These are phyloP conservation scores for Termitomyces sp. DNA, from an alignment of 768 basidiomycete species.

Conservation along the genomic window DNA sequence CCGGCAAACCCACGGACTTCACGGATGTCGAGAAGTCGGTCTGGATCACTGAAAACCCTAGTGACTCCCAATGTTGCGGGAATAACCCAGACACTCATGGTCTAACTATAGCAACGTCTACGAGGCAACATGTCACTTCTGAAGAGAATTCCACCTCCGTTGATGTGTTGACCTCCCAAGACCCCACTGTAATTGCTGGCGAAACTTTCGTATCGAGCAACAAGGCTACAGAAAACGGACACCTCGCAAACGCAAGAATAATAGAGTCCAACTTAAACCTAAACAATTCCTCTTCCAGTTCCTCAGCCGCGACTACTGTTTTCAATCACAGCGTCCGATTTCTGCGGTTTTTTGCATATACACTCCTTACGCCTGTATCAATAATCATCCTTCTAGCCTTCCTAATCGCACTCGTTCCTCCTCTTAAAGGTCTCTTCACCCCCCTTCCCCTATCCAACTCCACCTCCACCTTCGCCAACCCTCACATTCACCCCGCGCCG, in stretches of 20 bases:
- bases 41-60: background rate
- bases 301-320: background rate
- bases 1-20: background rate
- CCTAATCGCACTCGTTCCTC: slow-evolving; percentile 41
- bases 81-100: background rate
- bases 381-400: slow-evolving; percentile 42
- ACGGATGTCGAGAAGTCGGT: slow-evolving; percentile 2
- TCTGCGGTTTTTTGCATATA: slow-evolving; percentile 19
- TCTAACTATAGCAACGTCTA: background rate
- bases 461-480: slow-evolving; percentile 14
- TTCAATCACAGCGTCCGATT: background rate
- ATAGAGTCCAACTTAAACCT: background rate
- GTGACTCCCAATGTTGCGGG: background rate
- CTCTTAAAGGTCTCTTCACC: slow-evolving; percentile 50
- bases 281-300: background rate
- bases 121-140: slow-evolving; percentile 17
- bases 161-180: slow-evolving; percentile 9
- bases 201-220: background rate
- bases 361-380: slow-evolving; percentile 37
- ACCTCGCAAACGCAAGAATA: background rate
- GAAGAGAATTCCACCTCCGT: slow-evolving; percentile 20
- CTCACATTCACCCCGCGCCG: slow-evolving; percentile 38
- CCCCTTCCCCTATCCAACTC: slow-evolving; percentile 21
- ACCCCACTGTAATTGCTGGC: slow-evolving; percentile 8
- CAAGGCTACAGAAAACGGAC: background rate